Percentiles rank a stretch among this genome's conserved stretches.
Conservation (phyloP, 108 stramenopile genomes). For the Mediolabrus comicus region DNA sequence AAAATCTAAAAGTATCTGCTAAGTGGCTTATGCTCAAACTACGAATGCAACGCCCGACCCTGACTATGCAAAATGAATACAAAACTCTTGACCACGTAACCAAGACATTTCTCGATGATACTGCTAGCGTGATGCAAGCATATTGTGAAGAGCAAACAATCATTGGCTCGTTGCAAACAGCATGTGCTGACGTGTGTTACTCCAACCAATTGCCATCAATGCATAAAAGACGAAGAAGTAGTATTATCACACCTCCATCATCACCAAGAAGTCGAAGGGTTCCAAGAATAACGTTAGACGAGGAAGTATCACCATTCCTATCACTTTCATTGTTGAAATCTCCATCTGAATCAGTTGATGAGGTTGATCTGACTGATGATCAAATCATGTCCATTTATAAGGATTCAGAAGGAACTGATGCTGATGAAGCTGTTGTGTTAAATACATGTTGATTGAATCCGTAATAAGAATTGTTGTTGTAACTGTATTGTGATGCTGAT, state of each 20-base stretch:
- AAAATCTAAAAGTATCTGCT: constrained; percentile 4
- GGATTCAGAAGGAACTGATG: background rate
- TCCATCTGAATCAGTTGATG: background rate
- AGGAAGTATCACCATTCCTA: background rate
- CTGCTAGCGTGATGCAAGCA: background rate
- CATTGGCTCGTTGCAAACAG: background rate
- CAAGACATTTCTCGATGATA: constrained; percentile 7
- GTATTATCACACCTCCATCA: constrained; percentile 17
- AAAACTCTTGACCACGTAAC: constrained; percentile 11
- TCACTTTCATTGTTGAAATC: background rate
- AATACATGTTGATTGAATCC: background rate
- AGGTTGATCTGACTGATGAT: constrained; percentile 15
- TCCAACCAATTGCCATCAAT: too few species aligned
- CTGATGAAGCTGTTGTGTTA: constrained; percentile 9
- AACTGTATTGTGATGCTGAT: too few species aligned
- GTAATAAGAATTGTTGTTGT: background rate
- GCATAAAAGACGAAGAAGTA: background rate
- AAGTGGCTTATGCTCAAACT: constrained; percentile 3
- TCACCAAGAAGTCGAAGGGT: constrained; percentile 11
- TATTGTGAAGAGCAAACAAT: background rate
- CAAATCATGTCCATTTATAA: constrained; percentile 8
- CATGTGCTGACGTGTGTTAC: background rate
- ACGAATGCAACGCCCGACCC: background rate
- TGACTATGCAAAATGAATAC: background rate
- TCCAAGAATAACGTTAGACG: background rate